Evolutionary conservation across 1,284 basidiomycete species (phyloP), one percentile per base, ranked within the genome.

Genomic region (Sporisorium scitamineum): DNA sequence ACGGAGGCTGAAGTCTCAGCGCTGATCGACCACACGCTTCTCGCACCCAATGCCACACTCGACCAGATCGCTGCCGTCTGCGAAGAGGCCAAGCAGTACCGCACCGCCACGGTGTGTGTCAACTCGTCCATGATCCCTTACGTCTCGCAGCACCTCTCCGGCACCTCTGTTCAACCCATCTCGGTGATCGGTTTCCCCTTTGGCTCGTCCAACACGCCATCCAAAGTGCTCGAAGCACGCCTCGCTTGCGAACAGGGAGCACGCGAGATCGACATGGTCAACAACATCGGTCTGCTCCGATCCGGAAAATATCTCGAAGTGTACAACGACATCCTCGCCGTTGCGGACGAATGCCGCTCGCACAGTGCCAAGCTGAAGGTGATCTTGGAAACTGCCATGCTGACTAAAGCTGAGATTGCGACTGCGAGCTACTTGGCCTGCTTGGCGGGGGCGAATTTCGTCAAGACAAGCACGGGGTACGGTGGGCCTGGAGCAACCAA

Each of bases 61-160:
- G 51, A 61, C 1, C 73, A 79, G 44, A 78, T 83, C 54, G 32
- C 45, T 4, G 61, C 39, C 14, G 58, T 77, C n/a, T 77, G 78
- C 54, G 51, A 50, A 0, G 79, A 79, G 29, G 81, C 80, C 10
- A 75, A 76, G 32, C 58, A 62, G 50, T 68, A 70, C 55, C 52
- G 54, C 24, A 70, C 80, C 2, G 72, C 73, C 6, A 81, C 79
- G 3, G 79, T 83, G 9, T 83, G 81, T 58, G 80, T 82, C 57
- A 81, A 80, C 57, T 75, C 73, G 5, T 68, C 65, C 58, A 70
- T 79, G 74, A 74, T 81, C 34, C 61, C 64, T 16, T 45, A 48
- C 82, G 79, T 94, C 90, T 5, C 89, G 89, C 61, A 86, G 89
- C 55, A 88, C 90, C 67, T 82, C 2, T 31, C 65, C 26, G 77